phyloP scores from a whole-genome alignment of 2,329 filamentous ascomycete genomes.

The Trematosphaeria pertusa region DNA sequence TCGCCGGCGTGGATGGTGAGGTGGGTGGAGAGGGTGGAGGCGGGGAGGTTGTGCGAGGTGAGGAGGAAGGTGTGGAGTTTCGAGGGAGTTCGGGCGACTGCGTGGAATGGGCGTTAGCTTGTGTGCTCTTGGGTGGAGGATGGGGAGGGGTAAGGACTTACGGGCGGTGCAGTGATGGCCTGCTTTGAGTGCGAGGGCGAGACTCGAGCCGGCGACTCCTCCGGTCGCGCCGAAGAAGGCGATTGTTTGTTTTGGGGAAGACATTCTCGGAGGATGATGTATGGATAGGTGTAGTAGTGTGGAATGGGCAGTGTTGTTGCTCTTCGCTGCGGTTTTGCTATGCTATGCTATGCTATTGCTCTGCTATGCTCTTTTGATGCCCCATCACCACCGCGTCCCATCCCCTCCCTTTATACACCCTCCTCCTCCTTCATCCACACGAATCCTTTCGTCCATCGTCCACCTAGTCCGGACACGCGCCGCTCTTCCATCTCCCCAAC shows the following conservation, averaged over 20 bases:
- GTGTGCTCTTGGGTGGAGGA: not conserved
- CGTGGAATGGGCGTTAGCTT: slow-evolving; percentile 4
- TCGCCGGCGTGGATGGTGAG: slow-evolving; percentile 59
- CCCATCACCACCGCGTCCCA: not conserved
- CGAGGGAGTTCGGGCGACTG: slow-evolving; percentile 56
- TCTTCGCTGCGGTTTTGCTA: too few relatives aligned
- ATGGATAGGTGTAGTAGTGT: too few relatives aligned
- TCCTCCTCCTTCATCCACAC: too few relatives aligned
- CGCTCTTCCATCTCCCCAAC: too few relatives aligned
- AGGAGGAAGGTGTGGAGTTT: slow-evolving; percentile 57
- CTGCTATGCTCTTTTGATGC: too few relatives aligned
- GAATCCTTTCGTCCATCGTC: too few relatives aligned
- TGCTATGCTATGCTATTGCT: too few relatives aligned
- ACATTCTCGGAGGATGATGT: too few relatives aligned
- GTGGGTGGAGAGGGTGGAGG: slow-evolving; percentile 42
- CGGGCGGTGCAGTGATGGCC: slow-evolving; percentile 55
- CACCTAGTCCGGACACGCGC: too few relatives aligned
- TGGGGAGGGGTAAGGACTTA: slow-evolving; percentile 10
- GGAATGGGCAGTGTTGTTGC: too few relatives aligned
- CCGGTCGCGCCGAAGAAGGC: slow-evolving; percentile 63
- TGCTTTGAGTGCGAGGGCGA: slow-evolving; percentile 53
- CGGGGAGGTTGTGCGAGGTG: slow-evolving; percentile 47
- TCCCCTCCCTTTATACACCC: not conserved
- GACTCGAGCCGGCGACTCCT: slow-evolving; percentile 53
- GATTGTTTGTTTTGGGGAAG: slow-evolving; percentile 40